Evolutionary conservation across 805 yeast species (phyloP), one percentile per base, ranked within the genome.

Genomic region (Groenewaldozyma tartarivorans): DNA sequence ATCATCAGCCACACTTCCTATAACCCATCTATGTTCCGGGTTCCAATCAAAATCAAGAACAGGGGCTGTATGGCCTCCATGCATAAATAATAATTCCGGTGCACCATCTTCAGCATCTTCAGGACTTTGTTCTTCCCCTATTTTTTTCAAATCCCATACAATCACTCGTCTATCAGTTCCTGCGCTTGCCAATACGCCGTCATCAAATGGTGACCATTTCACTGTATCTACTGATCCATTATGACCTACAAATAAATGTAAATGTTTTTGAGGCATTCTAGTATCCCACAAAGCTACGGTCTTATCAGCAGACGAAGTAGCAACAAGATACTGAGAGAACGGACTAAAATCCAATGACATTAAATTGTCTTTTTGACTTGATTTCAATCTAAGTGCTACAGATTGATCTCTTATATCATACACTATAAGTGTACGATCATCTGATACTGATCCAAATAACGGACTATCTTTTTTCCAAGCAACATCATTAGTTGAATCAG

Each of bases 11-110:
- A 77, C 77, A 39, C 82, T 72, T 4, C 80, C 79, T 26, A 77
- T 59, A 1, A 82, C 68, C 61, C 78, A 72, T 19, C 71, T 69
- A 36, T 81, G 58, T 5, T 56, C 58, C 2, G 86, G 84, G 52
- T 81, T 79, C 72, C 88, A 74, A 43, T 72, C 76, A 35, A 80
- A 64, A 49, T 79, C 88, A 42, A 76, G 68, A 34, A 86, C 68
- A 42, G 77, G 69, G 40, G 74, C 76, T 2, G 87, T 76, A 61
- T 87, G 95, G 13, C 95, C 95, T 15, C 94, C 95, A 58, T 87
- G 95, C 48, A 84, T 71, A 55, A 85, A 87, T 21, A 64, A 62
- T 43, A 87, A 69, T 56, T 86, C 81, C 4, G 95, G 92, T 48
- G 87, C 94, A 7, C 77, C 75, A 46, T 72, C 74, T 27, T 71